phyloP scores from a whole-genome alignment of 2,329 filamentous ascomycete genomes.

The Fusarium sp. region DNA sequence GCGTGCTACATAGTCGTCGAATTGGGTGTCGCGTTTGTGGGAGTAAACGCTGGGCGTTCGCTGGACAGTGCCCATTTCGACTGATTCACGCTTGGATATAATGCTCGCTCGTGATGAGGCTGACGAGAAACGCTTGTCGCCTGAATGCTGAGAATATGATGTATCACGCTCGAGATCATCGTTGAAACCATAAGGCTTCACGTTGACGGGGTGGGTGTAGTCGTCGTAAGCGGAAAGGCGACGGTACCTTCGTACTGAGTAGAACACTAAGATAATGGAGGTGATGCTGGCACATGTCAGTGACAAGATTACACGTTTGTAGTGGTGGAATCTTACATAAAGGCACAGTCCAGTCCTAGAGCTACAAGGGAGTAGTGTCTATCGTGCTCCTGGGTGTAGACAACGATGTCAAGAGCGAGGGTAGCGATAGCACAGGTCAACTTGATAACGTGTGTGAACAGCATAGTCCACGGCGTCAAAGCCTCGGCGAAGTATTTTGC shows the following conservation, averaged over 20 bases:
- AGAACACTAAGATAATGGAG: constrained; percentile 57
- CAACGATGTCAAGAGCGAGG: constrained; percentile 62
- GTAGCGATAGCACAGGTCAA: constrained; percentile 59
- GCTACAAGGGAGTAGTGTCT: constrained; percentile 61
- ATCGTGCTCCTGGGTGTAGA: constrained; percentile 59
- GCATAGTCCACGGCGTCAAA: constrained; percentile 65
- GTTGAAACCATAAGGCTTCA: constrained; percentile 61
- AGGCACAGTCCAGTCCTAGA: constrained; percentile 58
- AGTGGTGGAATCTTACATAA: constrained; percentile 57
- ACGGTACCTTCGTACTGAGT: constrained; percentile 60
- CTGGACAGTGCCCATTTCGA: constrained; percentile 37
- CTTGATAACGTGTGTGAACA: constrained; percentile 64
- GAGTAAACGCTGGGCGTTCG: constrained; percentile 52
- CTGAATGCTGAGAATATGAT: constrained; percentile 43
- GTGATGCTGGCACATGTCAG: constrained; percentile 45
- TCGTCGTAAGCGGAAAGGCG: constrained; percentile 62
- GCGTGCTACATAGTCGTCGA: constrained; percentile 58
- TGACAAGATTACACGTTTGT: not conserved
- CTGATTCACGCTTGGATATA: constrained; percentile 39
- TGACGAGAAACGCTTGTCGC: constrained; percentile 45
- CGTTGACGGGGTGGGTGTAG: constrained; percentile 61
- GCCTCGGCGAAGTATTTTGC: constrained; percentile 60
- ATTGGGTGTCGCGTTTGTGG: constrained; percentile 60
- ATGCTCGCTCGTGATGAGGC: constrained; percentile 48
- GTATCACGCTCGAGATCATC: constrained; percentile 47